These are phyloP conservation scores for Magnolia changhungtana DNA, from an alignment of 164 flowering plant genomes.

Conservation along the genomic window DNA sequence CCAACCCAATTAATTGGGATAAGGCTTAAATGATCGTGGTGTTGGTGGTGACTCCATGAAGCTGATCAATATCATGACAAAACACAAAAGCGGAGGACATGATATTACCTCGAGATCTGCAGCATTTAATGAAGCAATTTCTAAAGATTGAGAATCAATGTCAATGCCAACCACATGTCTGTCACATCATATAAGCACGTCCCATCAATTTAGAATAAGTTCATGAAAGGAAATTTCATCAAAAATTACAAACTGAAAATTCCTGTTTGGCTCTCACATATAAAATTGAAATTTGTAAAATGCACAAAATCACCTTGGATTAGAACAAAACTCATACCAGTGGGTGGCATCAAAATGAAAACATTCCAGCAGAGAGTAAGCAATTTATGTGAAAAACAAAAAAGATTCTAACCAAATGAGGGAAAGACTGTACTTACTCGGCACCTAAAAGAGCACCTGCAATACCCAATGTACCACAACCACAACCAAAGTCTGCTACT, in stretches of 20 bases:
- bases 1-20: too few species aligned
- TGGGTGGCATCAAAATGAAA: neutral
- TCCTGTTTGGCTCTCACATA: neutral
- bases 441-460: constrained; percentile 90
- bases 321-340: neutral
- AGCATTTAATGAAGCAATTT: constrained; percentile 68
- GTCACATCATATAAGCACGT: constrained; percentile 7
- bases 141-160: constrained; percentile 74
- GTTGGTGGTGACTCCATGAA: too few species aligned
- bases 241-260: too few species aligned
- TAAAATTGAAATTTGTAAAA: neutral
- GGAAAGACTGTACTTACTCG: constrained; percentile 48
- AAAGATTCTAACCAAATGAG: neutral
- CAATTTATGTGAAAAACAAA: neutral
- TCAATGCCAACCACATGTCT: constrained; percentile 84
- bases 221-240: neutral
- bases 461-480: constrained; percentile 89
- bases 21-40: too few species aligned
- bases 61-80: neutral
- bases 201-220: neutral
- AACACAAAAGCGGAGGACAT: neutral
- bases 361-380: neutral
- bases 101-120: constrained; percentile 77
- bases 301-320: neutral
- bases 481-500: constrained; percentile 97